These are phyloP conservation scores for Fraxinus nigra DNA, from an alignment of 305 asterid species.

Conservation along the genomic window DNA sequence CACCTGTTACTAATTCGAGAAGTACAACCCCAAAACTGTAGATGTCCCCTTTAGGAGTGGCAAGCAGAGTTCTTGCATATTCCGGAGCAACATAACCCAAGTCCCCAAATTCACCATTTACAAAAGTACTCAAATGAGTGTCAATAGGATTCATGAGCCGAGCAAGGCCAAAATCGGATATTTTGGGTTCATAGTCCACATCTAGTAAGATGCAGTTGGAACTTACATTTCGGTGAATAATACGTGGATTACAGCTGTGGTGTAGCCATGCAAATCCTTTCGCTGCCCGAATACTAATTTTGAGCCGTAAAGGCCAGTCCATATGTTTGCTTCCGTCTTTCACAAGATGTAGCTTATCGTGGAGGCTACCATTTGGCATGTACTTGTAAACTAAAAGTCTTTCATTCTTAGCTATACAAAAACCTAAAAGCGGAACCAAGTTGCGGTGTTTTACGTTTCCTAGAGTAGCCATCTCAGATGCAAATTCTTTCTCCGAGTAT, in stretches of 20 bases:
- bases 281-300: slow-evolving; percentile 65
- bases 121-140: slow-evolving; percentile 84
- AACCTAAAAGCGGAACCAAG: slow-evolving; percentile 88
- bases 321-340: slow-evolving; percentile 39
- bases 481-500: slow-evolving; percentile 76
- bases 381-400: slow-evolving; percentile 67
- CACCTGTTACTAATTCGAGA: slow-evolving; percentile 62
- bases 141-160: slow-evolving; percentile 84
- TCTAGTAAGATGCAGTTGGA: slow-evolving; percentile 81
- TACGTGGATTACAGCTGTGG: slow-evolving; percentile 85
- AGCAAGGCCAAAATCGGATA: slow-evolving; percentile 90
- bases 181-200: slow-evolving; percentile 61
- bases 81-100: slow-evolving; percentile 85
- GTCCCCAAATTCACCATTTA: slow-evolving; percentile 86
- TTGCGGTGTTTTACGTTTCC: slow-evolving; percentile 70
- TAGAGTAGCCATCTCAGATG: slow-evolving; percentile 67
- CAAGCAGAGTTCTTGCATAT: slow-evolving; percentile 57
- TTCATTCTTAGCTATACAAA: slow-evolving; percentile 69
- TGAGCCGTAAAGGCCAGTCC: slow-evolving; percentile 80
- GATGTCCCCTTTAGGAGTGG: slow-evolving; percentile 83
- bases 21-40: slow-evolving; percentile 78
- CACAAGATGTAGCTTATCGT: slow-evolving; percentile 50
- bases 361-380: slow-evolving; percentile 75
- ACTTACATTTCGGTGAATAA: slow-evolving; percentile 79
- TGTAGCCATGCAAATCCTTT: slow-evolving; percentile 90